These are phyloP conservation scores for Yarrowia sp. DNA, from an alignment of 805 yeast genomes.

Conservation along the genomic window DNA sequence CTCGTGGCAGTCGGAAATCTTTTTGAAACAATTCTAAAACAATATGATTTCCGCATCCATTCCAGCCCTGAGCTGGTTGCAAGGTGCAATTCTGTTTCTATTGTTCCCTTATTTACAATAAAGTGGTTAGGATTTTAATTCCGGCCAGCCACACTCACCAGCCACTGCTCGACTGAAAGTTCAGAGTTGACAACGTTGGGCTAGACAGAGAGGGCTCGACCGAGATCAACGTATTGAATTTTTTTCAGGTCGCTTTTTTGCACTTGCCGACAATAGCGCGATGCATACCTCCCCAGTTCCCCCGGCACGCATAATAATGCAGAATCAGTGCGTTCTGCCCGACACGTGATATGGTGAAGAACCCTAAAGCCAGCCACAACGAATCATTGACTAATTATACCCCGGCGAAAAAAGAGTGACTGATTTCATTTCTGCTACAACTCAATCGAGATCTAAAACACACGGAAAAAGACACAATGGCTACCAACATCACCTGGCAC, in stretches of 20 bases:
- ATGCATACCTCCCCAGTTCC: not conserved
- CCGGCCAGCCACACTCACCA: too few species aligned
- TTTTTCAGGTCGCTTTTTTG: too few species aligned
- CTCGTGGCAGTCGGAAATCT: not conserved
- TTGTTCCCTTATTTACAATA: too few species aligned
- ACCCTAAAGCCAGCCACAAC: conserved; percentile 22
- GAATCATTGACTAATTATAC: not conserved
- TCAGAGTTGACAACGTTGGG: too few species aligned
- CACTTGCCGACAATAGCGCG: too few species aligned
- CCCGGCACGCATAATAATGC: conserved; percentile 1
- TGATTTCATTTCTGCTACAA: not conserved
- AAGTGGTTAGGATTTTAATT: too few species aligned
- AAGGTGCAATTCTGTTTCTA: too few species aligned
- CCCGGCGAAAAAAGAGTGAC: not conserved
- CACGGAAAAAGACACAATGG: conserved; percentile 51
- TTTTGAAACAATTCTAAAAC: not conserved
- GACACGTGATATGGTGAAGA: conserved; percentile 25
- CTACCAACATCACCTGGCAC: conserved; percentile 97
- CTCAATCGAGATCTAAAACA: conserved; percentile 10
- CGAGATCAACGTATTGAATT: too few species aligned
- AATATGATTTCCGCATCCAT: not conserved
- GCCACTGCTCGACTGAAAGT: too few species aligned
- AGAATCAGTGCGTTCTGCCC: not conserved
- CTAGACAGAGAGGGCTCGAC: too few species aligned
- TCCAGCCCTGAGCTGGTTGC: not conserved